Conservation (phyloP, 2,329 filamentous ascomycete genomes). For the Colletotrichum liriopes region DNA sequence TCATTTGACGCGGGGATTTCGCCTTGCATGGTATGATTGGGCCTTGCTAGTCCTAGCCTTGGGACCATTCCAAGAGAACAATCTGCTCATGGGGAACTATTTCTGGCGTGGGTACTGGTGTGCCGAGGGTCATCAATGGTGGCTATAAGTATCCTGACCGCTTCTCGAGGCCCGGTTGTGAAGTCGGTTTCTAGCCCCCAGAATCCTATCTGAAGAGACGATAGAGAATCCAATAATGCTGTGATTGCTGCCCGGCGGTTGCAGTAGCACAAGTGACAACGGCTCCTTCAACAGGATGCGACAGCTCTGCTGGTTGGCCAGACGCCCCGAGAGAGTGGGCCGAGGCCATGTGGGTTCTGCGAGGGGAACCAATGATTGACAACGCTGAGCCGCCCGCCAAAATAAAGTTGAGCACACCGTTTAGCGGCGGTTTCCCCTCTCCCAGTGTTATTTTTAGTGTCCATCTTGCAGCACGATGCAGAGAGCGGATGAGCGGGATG, state of each 20-base stretch:
- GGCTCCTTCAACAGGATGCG: constrained; percentile 17
- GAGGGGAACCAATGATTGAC: constrained; percentile 33
- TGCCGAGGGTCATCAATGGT: constrained; percentile 9
- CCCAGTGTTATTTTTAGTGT: constrained; percentile 37
- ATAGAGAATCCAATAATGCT: constrained; percentile 12
- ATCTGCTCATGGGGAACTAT: constrained; percentile 19
- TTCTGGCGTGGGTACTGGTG: constrained; percentile 10
- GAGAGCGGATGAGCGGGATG: constrained; percentile 22
- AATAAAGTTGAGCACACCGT: constrained; percentile 40
- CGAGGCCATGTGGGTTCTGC: constrained; percentile 9
- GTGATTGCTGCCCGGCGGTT: constrained; percentile 38
- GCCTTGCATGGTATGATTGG: constrained; percentile 26
- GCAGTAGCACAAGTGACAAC: constrained; percentile 41
- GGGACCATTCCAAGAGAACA: not conserved
- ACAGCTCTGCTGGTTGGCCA: constrained; percentile 32
- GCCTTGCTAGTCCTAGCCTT: constrained; percentile 19
- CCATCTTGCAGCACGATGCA: constrained; percentile 33
- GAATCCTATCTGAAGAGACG: not conserved
- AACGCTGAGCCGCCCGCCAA: constrained; percentile 34
- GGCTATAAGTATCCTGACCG: constrained; percentile 12
- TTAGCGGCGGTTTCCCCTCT: constrained; percentile 4
- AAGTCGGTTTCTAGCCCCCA: not conserved
- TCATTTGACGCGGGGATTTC: not conserved
- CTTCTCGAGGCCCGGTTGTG: constrained; percentile 3
- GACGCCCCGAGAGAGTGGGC: constrained; percentile 3